phyloP scores from a whole-genome alignment of 2,329 filamentous ascomycete species.

The Cryoendolithus antarcticus region DNA sequence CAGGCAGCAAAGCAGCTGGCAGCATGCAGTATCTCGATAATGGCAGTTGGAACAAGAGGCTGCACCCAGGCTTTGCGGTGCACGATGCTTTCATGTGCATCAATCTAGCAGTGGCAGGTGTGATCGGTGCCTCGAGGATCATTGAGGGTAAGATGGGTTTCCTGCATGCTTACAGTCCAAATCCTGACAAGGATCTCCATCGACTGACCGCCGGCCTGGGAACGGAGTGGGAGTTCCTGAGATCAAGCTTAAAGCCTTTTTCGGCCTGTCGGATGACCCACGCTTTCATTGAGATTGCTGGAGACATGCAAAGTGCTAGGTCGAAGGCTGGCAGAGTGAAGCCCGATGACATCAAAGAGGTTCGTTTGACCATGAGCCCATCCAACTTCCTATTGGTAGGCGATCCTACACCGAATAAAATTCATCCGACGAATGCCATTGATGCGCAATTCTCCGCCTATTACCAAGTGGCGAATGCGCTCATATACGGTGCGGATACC shows the following conservation, averaged over 20 bases:
- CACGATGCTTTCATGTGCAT: conserved; percentile 28
- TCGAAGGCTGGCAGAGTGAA: conserved; percentile 1
- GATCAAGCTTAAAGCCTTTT: conserved; percentile 18
- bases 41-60: conserved; percentile 27
- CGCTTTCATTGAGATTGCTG: conserved; percentile 19
- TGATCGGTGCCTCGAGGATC: conserved; percentile 16
- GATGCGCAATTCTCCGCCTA: conserved; percentile 42
- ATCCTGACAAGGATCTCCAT: conserved; percentile 11
- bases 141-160: conserved; percentile 21
- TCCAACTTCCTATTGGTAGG: conserved; percentile 20
- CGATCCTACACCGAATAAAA: conserved; percentile 23
- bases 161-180: conserved; percentile 19
- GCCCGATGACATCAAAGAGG: conserved; percentile 9
- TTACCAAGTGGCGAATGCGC: conserved; percentile 21
- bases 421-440: conserved; percentile 36
- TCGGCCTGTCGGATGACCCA: conserved; percentile 23
- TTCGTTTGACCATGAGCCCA: conserved; percentile 13
- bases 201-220: conserved; percentile 14
- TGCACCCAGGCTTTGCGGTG: conserved; percentile 28
- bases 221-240: conserved; percentile 15
- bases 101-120: conserved; percentile 23
- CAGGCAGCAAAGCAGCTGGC: conserved; percentile 26
- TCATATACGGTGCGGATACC: conserved; percentile 17
- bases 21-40: conserved; percentile 30
- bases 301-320: conserved; percentile 8